phyloP scores from a whole-genome alignment of 495 filamentous ascomycete species.

The Tirmania nivea region DNA sequence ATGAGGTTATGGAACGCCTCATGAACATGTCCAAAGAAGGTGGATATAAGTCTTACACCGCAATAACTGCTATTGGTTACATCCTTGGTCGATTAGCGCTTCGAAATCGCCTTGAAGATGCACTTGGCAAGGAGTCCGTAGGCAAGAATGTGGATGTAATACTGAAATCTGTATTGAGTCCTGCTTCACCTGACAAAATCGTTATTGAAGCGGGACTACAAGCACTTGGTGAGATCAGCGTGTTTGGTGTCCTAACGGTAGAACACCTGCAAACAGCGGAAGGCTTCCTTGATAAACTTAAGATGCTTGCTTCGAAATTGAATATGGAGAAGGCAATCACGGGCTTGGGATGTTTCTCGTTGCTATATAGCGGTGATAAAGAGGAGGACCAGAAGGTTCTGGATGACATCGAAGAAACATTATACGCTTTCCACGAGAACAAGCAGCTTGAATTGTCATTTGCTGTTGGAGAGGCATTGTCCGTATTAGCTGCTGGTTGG shows the following conservation, averaged over 20 bases:
- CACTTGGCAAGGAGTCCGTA: conserved; percentile 20
- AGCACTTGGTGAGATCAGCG: conserved; percentile 52
- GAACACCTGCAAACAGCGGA: conserved; percentile 18
- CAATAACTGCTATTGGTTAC: conserved; percentile 35
- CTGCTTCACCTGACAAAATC: conserved; percentile 24
- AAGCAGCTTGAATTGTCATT: conserved; percentile 73
- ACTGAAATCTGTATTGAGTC: conserved; percentile 27
- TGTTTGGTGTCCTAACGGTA: conserved; percentile 36
- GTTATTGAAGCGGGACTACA: conserved; percentile 38
- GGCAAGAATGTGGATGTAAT: conserved; percentile 24
- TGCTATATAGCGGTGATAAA: conserved; percentile 23
- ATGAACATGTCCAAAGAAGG: conserved; percentile 26
- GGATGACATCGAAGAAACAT: conserved; percentile 24
- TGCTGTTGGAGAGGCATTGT: conserved; percentile 64
- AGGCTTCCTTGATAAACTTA: conserved; percentile 35
- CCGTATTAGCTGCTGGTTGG: conserved; percentile 59
- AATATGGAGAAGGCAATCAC: conserved; percentile 53
- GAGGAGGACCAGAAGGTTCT: conserved; percentile 5
- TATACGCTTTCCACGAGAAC: conserved; percentile 53
- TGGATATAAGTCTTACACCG: conserved; percentile 39
- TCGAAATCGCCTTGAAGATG: conserved; percentile 20
- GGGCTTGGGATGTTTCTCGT: conserved; percentile 44
- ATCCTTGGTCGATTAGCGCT: conserved; percentile 36
- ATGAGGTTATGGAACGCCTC: conserved; percentile 24
- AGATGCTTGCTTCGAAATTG: conserved; percentile 47